Evolutionary conservation across 805 yeast species (phyloP).

Genomic region (Myxozyma geophila): DNA sequence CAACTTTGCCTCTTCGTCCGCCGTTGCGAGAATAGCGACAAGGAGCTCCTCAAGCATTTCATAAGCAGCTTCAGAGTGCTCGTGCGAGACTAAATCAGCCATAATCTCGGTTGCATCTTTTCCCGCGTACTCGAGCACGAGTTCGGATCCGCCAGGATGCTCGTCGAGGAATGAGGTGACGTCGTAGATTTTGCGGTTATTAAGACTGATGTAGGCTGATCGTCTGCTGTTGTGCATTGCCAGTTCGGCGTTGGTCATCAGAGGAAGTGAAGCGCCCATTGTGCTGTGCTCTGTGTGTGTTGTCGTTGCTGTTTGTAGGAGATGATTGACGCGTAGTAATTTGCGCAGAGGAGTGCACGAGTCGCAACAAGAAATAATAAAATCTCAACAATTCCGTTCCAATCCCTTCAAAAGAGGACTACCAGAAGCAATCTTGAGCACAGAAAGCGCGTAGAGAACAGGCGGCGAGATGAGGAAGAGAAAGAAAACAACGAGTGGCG

Average conservation of each 20-base stretch:
- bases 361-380: too few relatives aligned
- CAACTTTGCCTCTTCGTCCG: constrained; percentile 72
- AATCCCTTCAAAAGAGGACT: too few relatives aligned
- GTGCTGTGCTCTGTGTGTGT: not conserved
- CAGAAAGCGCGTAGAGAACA: too few relatives aligned
- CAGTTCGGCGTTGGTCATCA: constrained; percentile 60
- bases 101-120: constrained; percentile 66
- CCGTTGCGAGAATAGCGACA: constrained; percentile 82
- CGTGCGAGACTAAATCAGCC: constrained; percentile 72
- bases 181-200: constrained; percentile 76
- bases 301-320: not conserved
- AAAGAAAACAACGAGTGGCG: too few relatives aligned
- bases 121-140: constrained; percentile 50
- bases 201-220: constrained; percentile 72
- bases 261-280: constrained; percentile 53
- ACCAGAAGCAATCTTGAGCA: too few relatives aligned
- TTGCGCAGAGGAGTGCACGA: constrained; percentile 15
- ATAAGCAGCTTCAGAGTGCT: constrained; percentile 83
- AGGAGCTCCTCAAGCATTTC: constrained; percentile 83
- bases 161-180: constrained; percentile 74
- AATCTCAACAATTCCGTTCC: too few relatives aligned
- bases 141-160: constrained; percentile 71
- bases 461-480: too few relatives aligned
- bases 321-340: not conserved
- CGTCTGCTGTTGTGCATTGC: constrained; percentile 54